Evolutionary conservation across 1,284 basidiomycete species (phyloP).

Genomic region (Cryptococcus sp.): DNA sequence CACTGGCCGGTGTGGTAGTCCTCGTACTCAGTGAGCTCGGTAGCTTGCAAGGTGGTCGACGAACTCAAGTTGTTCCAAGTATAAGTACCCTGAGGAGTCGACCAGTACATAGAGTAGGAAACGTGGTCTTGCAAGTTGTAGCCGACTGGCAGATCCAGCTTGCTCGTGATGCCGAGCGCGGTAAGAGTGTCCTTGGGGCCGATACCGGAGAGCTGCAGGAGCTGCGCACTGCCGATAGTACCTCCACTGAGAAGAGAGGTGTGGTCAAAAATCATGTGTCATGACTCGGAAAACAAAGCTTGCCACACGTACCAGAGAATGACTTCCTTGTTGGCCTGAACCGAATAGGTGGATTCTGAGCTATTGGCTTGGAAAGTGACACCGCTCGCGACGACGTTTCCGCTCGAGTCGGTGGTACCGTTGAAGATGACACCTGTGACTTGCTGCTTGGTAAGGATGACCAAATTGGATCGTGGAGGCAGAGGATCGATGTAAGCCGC

Average conservation of each 20-base stretch:
- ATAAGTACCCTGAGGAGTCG: slow-evolving; percentile 33
- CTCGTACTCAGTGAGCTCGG: slow-evolving; percentile 35
- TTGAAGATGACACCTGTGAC: slow-evolving; percentile 70
- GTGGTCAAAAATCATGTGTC: not conserved
- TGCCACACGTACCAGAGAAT: slow-evolving; percentile 47
- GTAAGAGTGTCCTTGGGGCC: slow-evolving; percentile 64
- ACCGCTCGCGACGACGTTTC: slow-evolving; percentile 60
- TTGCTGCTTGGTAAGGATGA: slow-evolving; percentile 60
- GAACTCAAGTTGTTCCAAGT: slow-evolving; percentile 46
- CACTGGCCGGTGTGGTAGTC: slow-evolving; percentile 40
- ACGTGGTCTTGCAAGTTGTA: slow-evolving; percentile 74
- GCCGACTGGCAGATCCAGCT: slow-evolving; percentile 67
- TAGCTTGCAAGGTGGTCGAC: slow-evolving; percentile 27
- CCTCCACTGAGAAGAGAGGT: slow-evolving; percentile 54
- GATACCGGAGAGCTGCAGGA: slow-evolving; percentile 71
- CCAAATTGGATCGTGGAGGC: slow-evolving; percentile 63
- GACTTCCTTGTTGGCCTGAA: slow-evolving; percentile 59
- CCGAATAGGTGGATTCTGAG: slow-evolving; percentile 51
- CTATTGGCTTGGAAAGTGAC: slow-evolving; percentile 59
- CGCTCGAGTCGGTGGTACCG: slow-evolving; percentile 50
- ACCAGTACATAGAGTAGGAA: slow-evolving; percentile 48
- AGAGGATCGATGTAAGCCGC: slow-evolving; percentile 69
- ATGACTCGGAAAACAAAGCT: not conserved
- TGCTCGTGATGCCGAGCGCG: slow-evolving; percentile 57
- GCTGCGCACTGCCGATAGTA: slow-evolving; percentile 65